Evolutionary conservation across 164 flowering plant species (phyloP).

Genomic region (Paratinospora sagittata): DNA sequence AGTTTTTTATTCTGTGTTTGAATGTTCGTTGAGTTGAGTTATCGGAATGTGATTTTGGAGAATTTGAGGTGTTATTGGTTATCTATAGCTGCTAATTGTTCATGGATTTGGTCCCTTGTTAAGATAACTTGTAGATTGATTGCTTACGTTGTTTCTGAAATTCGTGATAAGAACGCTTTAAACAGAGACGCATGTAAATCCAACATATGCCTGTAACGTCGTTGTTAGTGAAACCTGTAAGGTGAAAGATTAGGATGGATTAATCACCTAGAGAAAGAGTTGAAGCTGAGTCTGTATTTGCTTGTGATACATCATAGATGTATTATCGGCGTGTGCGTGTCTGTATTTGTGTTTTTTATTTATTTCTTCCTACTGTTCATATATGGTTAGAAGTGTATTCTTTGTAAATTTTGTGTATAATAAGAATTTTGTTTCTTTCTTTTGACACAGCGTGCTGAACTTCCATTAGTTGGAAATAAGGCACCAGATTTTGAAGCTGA

Average conservation of each 20-base stretch:
- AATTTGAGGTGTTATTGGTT: not conserved
- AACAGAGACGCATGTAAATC: not conserved
- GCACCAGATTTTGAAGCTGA: constrained; percentile 99
- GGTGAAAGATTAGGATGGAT: too few species aligned
- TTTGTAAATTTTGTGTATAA: not conserved
- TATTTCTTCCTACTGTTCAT: too few species aligned
- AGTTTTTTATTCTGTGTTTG: not conserved
- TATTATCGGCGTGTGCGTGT: too few species aligned
- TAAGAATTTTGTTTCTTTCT: not conserved
- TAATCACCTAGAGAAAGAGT: not conserved
- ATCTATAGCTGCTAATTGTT: too few species aligned
- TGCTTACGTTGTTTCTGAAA: not conserved
- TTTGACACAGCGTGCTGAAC: constrained; percentile 35
- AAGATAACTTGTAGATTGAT: not conserved
- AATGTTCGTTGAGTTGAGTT: not conserved
- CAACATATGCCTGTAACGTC: not conserved
- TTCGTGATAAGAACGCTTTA: not conserved
- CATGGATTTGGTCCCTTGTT: too few species aligned
- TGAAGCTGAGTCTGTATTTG: not conserved
- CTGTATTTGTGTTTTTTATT: too few species aligned
- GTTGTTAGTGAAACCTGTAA: too few species aligned
- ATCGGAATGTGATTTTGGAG: not conserved
- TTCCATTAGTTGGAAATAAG: constrained; percentile 81
- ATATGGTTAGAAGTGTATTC: not conserved
- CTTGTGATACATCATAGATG: too few species aligned